These are phyloP conservation scores for Prunus salicina DNA, from an alignment of 306 rosid genomes.

Conservation along the genomic window DNA sequence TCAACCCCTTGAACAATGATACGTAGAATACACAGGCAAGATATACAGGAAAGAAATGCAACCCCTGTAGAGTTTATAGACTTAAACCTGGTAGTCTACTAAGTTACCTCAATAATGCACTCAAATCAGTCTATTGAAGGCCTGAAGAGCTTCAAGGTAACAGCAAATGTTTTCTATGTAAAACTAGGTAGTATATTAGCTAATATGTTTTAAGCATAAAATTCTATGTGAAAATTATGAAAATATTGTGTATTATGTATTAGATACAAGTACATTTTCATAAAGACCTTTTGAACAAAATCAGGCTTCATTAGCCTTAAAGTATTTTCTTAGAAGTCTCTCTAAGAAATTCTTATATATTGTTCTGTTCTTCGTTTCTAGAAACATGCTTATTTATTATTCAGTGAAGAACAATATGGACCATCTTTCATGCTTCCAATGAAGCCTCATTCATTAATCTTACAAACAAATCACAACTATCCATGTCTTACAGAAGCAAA, in stretches of 20 bases:
- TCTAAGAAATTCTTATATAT: background rate
- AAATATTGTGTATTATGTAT: background rate
- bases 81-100: background rate
- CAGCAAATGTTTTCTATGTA: background rate
- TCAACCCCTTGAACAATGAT: background rate
- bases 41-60: background rate
- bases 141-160: background rate
- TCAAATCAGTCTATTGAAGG: background rate
- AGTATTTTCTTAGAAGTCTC: background rate
- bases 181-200: background rate
- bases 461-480: background rate
- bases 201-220: background rate
- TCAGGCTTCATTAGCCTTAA: background rate
- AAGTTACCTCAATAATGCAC: background rate
- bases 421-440: background rate
- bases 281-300: background rate
- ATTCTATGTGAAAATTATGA: background rate
- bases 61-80: background rate
- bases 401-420: too few species aligned
- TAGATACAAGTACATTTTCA: background rate
- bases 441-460: background rate
- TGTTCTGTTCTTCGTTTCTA: background rate
- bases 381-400: too few species aligned
- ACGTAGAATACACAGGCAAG: background rate
- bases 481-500: background rate